A percentile compares a stretch with the other conserved stretches of the same genome.
Evolutionary conservation across 345 rosid species (phyloP).

Genomic region (Erucastrum elatum): DNA sequence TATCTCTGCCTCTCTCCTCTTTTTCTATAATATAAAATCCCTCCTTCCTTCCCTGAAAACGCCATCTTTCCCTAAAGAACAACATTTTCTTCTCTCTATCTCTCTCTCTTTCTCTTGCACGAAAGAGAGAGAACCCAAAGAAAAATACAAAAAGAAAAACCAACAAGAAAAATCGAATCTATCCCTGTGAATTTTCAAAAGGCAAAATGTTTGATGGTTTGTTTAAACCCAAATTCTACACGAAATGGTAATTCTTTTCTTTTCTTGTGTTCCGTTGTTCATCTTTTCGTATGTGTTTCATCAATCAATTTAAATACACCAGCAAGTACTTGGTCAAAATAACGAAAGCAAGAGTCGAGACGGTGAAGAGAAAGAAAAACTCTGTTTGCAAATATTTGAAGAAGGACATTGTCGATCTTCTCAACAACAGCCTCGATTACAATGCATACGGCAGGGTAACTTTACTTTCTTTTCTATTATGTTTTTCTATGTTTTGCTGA

Average conservation of each 20-base stretch:
- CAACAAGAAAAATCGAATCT: not conserved
- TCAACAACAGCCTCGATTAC: slow-evolving; percentile 54
- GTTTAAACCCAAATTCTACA: slow-evolving; percentile 37
- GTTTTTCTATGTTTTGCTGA: not conserved
- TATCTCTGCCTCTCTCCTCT: not conserved
- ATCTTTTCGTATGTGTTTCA: not conserved
- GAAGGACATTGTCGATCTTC: slow-evolving; percentile 87
- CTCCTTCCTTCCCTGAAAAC: not conserved
- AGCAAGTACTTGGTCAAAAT: slow-evolving; percentile 67
- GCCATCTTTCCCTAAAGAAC: slow-evolving; percentile 20
- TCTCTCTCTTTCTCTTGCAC: slow-evolving; percentile 39
- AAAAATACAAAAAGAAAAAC: not conserved
- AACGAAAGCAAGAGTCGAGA: slow-evolving; percentile 61
- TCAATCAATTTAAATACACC: not conserved
- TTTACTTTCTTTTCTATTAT: not conserved
- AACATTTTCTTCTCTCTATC: slow-evolving; percentile 29
- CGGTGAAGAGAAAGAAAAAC: slow-evolving; percentile 68
- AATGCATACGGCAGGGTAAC: slow-evolving; percentile 84
- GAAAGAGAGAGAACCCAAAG: slow-evolving; percentile 35
- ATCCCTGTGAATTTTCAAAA: not conserved
- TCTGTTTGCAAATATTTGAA: slow-evolving; percentile 61
- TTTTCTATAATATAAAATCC: slow-evolving; percentile 6
- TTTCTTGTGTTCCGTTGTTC: not conserved
- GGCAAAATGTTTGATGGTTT: slow-evolving; percentile 30
- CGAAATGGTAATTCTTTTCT: slow-evolving; percentile 28